phyloP scores from a whole-genome alignment of 768 basidiomycete genomes.

The Collybiopsis luxurians region DNA sequence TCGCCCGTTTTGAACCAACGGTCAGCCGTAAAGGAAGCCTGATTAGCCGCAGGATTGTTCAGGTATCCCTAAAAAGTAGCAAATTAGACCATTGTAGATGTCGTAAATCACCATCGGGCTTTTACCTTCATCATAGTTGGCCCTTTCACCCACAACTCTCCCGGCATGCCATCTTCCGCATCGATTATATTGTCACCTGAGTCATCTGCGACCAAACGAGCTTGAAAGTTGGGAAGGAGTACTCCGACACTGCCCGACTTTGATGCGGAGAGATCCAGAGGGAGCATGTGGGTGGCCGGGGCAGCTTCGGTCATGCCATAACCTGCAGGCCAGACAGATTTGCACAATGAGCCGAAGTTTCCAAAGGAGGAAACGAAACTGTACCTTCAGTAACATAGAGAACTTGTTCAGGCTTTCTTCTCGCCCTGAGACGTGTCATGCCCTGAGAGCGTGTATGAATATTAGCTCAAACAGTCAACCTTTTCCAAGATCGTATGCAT shows the following conservation, averaged over 20 bases:
- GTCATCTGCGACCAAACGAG: conserved; percentile 64
- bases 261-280: conserved; percentile 12
- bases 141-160: conserved; percentile 83
- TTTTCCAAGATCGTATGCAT: background rate
- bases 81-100: background rate
- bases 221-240: conserved; percentile 73
- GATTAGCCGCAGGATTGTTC: conserved; percentile 69
- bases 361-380: background rate
- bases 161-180: conserved; percentile 52
- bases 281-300: conserved; percentile 61
- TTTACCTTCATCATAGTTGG: conserved; percentile 71
- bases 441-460: background rate
- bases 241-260: conserved; percentile 68
- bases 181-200: conserved; percentile 52
- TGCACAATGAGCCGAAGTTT: background rate
- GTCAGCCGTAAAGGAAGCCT: conserved; percentile 63
- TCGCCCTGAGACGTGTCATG: background rate
- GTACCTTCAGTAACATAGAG: background rate
- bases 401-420: background rate
- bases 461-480: background rate
- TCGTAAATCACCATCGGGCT: conserved; percentile 26
- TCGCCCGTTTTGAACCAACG: conserved; percentile 93
- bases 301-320: conserved; percentile 85
- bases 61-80: conserved; percentile 54
- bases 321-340: conserved; percentile 25